Percentiles rank a stretch among this genome's conserved stretches.
These are phyloP conservation scores for Cladophialophora carrionii DNA, from an alignment of 2,329 filamentous ascomycete species.

Conservation along the genomic window DNA sequence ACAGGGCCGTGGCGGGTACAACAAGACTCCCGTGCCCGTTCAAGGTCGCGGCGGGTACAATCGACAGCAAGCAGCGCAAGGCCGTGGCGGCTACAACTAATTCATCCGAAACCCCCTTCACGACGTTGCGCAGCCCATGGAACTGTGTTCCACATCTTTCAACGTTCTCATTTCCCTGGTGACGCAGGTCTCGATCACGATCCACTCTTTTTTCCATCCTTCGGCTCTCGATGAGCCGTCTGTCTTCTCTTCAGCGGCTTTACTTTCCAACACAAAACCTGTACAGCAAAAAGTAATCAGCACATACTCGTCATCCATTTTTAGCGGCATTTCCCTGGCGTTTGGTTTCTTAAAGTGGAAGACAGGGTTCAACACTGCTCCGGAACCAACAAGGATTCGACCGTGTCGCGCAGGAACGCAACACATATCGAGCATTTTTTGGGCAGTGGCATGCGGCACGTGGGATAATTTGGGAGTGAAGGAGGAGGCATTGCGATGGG, in stretches of 20 bases:
- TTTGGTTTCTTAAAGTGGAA: conserved; percentile 9
- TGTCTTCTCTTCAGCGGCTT: conserved; percentile 4
- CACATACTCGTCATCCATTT: conserved; percentile 14
- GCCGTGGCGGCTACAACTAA: conserved; percentile 45
- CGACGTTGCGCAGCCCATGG: conserved; percentile 5
- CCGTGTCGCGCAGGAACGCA: conserved; percentile 15
- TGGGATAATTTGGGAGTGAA: conserved; percentile 8
- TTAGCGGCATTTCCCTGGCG: conserved; percentile 27
- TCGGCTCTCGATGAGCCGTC: conserved; percentile 24
- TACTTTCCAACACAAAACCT: conserved; percentile 64
- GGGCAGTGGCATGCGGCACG: conserved; percentile 8
- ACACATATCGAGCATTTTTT: conserved; percentile 10
- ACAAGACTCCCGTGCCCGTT: conserved; percentile 16
- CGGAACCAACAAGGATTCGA: conserved; percentile 12
- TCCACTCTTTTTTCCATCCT: conserved; percentile 10
- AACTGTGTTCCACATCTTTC: conserved; percentile 17
- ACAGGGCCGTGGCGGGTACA: conserved; percentile 35
- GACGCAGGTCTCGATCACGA: conserved; percentile 26
- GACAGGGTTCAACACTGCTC: conserved; percentile 7
- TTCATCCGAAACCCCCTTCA: conserved; percentile 10
- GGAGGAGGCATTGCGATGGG: conserved; percentile 18
- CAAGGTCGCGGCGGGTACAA: conserved; percentile 36
- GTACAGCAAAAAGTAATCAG: conserved; percentile 30
- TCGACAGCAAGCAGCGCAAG: conserved; percentile 38
- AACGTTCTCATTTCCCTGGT: conserved; percentile 14